A percentile compares a stretch with the other conserved stretches of the same genome.
phyloP scores from a whole-genome alignment of 345 rosid species.

The Turritis glabra region DNA sequence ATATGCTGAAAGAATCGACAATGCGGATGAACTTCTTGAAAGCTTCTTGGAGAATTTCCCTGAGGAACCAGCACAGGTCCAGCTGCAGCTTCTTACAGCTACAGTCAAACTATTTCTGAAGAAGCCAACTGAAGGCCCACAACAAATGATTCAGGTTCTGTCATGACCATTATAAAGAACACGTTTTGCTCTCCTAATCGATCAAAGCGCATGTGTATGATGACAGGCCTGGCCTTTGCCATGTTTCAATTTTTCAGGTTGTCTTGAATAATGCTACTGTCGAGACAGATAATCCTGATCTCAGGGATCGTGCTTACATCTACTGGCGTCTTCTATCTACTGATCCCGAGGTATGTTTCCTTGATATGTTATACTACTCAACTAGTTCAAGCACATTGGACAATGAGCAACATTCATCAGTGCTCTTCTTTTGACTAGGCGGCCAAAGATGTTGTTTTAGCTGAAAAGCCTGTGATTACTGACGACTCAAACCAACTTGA shows the following conservation, averaged over 20 bases:
- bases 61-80: constrained; percentile 99
- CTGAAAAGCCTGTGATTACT: constrained; percentile 94
- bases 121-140: constrained; percentile 99
- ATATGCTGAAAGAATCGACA: constrained; percentile 99
- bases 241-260: constrained; percentile 51
- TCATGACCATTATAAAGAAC: constrained; percentile 10
- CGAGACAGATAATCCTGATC: constrained; percentile 98
- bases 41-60: constrained; percentile 99
- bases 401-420: neutral
- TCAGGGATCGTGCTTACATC: constrained; percentile 92
- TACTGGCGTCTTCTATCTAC: constrained; percentile 96
- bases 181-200: neutral
- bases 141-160: constrained; percentile 99
- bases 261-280: constrained; percentile 94
- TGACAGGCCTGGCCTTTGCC: constrained; percentile 7
- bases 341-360: constrained; percentile 82
- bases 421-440: constrained; percentile 57
- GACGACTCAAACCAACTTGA: constrained; percentile 96
- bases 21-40: constrained; percentile 99
- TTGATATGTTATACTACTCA: constrained; percentile 16
- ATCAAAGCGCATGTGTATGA: constrained; percentile 7
- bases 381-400: neutral
- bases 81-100: constrained; percentile 94
- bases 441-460: constrained; percentile 93
- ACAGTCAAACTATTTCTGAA: constrained; percentile 95